Conservation (phyloP, 2,329 filamentous ascomycete genomes). For the Curvularia sp. region DNA sequence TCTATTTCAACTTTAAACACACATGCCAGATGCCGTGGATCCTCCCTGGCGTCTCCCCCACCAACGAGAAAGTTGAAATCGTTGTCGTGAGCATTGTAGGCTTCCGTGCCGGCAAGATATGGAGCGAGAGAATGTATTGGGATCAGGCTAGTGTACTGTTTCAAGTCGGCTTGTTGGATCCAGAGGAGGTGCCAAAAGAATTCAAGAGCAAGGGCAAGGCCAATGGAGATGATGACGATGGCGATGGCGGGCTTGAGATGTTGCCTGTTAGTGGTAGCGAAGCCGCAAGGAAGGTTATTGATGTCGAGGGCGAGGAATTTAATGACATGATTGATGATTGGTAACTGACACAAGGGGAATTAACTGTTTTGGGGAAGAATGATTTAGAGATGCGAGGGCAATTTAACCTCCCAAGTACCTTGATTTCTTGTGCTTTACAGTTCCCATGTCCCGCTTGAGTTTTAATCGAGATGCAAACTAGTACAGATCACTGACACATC, state of each 20-base stretch:
- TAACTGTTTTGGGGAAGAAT: not conserved
- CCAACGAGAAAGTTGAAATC: slow-evolving; percentile 64
- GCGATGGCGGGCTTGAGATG: slow-evolving; percentile 56
- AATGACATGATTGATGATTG: slow-evolving; percentile 59
- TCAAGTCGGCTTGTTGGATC: slow-evolving; percentile 65
- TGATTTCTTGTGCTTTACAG: not conserved
- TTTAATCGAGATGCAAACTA: too few relatives aligned
- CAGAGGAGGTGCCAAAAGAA: slow-evolving; percentile 60
- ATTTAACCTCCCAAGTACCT: not conserved
- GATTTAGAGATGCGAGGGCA: not conserved
- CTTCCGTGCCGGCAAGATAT: slow-evolving; percentile 61
- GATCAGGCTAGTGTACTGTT: slow-evolving; percentile 68
- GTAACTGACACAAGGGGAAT: slow-evolving; percentile 26
- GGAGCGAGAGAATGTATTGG: slow-evolving; percentile 67
- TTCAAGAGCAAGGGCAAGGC: slow-evolving; percentile 8
- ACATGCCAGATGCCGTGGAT: slow-evolving; percentile 65
- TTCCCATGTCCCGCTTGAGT: too few relatives aligned
- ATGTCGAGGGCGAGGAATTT: slow-evolving; percentile 52
- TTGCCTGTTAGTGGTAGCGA: slow-evolving; percentile 58
- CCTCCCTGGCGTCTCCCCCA: slow-evolving; percentile 64
- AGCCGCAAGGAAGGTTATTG: slow-evolving; percentile 57
- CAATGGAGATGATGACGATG: slow-evolving; percentile 44
- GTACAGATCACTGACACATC: too few relatives aligned
- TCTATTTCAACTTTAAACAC: slow-evolving; percentile 65
- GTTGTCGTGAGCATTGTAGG: slow-evolving; percentile 65